Evolutionary conservation across 2,329 filamentous ascomycete genomes (phyloP).

Genomic region (Claviceps sp.): DNA sequence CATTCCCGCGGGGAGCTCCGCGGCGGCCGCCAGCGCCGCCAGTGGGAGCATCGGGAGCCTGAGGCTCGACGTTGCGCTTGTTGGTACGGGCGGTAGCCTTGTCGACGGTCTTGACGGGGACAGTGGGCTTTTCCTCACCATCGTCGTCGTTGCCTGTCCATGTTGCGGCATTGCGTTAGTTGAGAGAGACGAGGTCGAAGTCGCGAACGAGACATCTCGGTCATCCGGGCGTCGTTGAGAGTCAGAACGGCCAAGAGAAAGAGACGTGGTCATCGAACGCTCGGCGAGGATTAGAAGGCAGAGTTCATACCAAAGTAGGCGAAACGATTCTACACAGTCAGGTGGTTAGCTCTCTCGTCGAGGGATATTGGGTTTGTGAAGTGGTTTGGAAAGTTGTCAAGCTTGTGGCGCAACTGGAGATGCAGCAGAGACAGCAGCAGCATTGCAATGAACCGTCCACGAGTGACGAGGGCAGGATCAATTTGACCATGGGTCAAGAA

Average conservation of each 20-base stretch:
- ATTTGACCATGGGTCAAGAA: not conserved
- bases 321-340: constrained; percentile 66
- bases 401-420: not conserved
- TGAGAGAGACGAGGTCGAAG: not conserved
- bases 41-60: constrained; percentile 51
- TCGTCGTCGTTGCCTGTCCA: constrained; percentile 43
- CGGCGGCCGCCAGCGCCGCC: constrained; percentile 34
- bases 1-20: constrained; percentile 57
- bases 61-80: constrained; percentile 78
- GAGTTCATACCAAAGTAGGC: constrained; percentile 80
- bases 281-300: constrained; percentile 10
- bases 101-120: constrained; percentile 79
- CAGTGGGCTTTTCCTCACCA: constrained; percentile 58
- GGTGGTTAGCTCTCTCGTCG: not conserved
- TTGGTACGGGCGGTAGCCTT: constrained; percentile 60
- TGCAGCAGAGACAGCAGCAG: not conserved
- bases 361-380: not conserved
- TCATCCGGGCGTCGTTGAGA: not conserved
- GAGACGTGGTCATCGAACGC: constrained; percentile 6
- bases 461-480: not conserved
- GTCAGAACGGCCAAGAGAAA: not conserved
- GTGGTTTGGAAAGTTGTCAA: not conserved
- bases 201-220: not conserved
- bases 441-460: not conserved
- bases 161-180: constrained; percentile 6